Base-by-base conservation (phyloP, 2,329 filamentous ascomycete species). In the Pseudonectria buxi region DNA sequence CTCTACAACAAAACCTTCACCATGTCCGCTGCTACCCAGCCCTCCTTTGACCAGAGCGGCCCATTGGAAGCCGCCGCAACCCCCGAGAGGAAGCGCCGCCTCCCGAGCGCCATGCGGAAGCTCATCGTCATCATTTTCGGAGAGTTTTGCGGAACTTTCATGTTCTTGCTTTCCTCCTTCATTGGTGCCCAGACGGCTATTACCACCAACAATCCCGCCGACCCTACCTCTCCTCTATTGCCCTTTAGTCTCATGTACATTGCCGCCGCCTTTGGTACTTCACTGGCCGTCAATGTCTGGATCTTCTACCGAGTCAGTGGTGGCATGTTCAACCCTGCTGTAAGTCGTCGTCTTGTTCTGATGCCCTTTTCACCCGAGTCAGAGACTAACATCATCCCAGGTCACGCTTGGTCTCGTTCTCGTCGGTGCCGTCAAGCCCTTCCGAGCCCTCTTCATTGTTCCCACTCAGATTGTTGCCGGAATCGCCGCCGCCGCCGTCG, bases 331-430 rank as follows among this genome's bases (percentile, higher is more conserved):
- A 72, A 72, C 45, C 69, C 69, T 11, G 69, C 64, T 28, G 68
- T 71, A 54, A 56, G 64, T 57, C 13, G 30, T 22, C 15, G n/a
- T 25, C 28, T 31, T 25, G 28, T 33, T 25, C n/a, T 26, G 35
- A 35, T 40, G 13, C 34, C 11, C 9, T 16, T 26, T 4, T n/a
- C n/a, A n/a, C n/a, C n/a, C n/a, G n/a, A n/a, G n/a, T n/a, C n/a
- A n/a, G n/a, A n/a, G 3, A 25, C 26, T 29, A 6, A 12, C 16
- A 10, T 32, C 6, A 6, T n/a, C n/a, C 31, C 27, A 69, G 65
- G 63, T 70, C n/a, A 78, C 78, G 0, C 56, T 83, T 1, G 76
- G 70, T 2, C 68, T 83, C 14, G 66, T 69, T n/a, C 61, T 81
- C 4, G 69, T 74, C 32, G 74, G 76, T 3, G 74, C 71, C 4